Base-by-base conservation (phyloP, 2,329 filamentous ascomycete species). In the Passalora sequoiae region DNA sequence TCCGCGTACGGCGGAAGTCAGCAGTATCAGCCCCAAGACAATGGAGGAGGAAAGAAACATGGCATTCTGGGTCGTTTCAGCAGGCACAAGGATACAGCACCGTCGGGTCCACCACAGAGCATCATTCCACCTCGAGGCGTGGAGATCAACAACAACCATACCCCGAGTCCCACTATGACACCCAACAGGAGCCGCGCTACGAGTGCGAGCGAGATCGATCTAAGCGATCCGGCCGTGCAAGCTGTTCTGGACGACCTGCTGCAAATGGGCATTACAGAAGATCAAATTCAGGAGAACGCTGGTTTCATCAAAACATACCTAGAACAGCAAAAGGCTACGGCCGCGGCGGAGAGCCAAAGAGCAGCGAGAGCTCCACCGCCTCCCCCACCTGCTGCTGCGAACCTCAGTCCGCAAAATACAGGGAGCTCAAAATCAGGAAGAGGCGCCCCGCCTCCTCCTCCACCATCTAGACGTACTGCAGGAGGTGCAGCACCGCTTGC, bases 231-330 rank as follows among this genome's bases (percentile, higher is more conserved):
- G 1, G 75, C 75, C 41, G 80, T 76, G 67, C 75, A 80, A 59
- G 72, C 73, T 7, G 67, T 84, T 13, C 60, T 84, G 47, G 73
- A 78, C 46, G 79, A 84, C 55, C 62, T 84, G 41, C 57, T 76
- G 51, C 68, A 70, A 15, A 81, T 83, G 77, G 81, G 81, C 30
- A 83, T 84, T 40, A 83, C 79, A 2, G 77, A 81, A 57, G 80
- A 83, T 55, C 76, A 83, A 62, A 81, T 84, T 43, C 76, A 76
- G 46, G 74, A 82, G 51, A 81, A 84, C 59, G 74, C 77, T 2
- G 80, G 81, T 43, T 84, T 84, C 55, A 84, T 84, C 63, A 81
- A 80, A 65, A 68, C 73, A 44, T 84, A 82, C 57, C 78, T 83
- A 50, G 77, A 80, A 57, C 76, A 82, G 58, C 76, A 78, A 57